Conservation (phyloP, 495 filamentous ascomycete species). For the Penicillium pulvis region DNA sequence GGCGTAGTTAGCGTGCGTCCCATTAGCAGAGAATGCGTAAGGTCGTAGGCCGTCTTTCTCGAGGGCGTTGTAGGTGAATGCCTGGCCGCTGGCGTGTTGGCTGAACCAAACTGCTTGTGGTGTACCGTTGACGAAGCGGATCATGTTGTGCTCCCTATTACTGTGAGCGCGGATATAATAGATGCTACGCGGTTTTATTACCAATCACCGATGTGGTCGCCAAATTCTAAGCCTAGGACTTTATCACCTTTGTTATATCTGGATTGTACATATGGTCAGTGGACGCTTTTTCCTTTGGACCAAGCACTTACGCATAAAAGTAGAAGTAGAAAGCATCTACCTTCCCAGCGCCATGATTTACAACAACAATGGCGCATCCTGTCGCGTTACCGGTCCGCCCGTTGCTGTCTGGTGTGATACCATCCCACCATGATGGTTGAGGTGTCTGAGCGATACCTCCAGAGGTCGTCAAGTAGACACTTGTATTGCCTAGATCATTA, state of each 20-base stretch:
- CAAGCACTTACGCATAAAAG: conserved; percentile 57
- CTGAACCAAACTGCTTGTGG: conserved; percentile 64
- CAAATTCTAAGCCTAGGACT: conserved; percentile 54
- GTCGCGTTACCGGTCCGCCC: conserved; percentile 50
- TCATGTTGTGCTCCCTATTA: conserved; percentile 64
- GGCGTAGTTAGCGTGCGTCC: conserved; percentile 63
- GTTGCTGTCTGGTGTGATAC: conserved; percentile 47
- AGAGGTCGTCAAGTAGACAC: conserved; percentile 60
- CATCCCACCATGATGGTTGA: conserved; percentile 55
- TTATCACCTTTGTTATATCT: conserved; percentile 54
- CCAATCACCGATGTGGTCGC: conserved; percentile 68
- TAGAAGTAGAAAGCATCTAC: conserved; percentile 72
- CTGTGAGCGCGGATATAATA: neutral
- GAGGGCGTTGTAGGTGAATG: conserved; percentile 59
- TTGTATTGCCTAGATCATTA: conserved; percentile 48
- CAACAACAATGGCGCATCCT: conserved; percentile 54
- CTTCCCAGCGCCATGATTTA: conserved; percentile 54
- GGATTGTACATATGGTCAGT: neutral
- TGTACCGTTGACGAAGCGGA: conserved; percentile 61
- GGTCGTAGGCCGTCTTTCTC: conserved; percentile 56
- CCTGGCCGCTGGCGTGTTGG: conserved; percentile 63
- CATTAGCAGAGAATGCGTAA: conserved; percentile 55
- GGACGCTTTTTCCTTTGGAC: neutral
- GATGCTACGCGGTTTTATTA: conserved; percentile 7
- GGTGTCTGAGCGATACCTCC: conserved; percentile 55